phyloP scores from a whole-genome alignment of 208 protist species.

The Endotrypanum monterogeii region DNA sequence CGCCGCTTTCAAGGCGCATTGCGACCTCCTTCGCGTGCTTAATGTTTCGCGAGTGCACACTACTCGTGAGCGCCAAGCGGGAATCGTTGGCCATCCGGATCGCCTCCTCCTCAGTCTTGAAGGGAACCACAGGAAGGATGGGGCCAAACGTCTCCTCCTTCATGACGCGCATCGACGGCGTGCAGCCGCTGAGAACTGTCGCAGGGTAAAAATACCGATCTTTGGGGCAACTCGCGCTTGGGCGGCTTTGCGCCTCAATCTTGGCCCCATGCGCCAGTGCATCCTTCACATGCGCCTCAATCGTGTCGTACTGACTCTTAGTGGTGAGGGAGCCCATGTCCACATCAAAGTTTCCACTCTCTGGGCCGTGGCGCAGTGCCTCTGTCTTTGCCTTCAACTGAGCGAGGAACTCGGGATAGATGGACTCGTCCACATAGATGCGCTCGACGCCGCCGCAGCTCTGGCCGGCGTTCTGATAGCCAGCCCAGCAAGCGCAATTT shows the following conservation, averaged over 20 bases:
- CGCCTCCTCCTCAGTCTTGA: constrained; percentile 76
- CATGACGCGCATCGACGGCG: constrained; percentile 80
- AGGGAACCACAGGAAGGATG: constrained; percentile 77
- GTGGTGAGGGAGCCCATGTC: constrained; percentile 81
- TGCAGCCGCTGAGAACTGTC: constrained; percentile 84
- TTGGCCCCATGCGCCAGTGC: constrained; percentile 60
- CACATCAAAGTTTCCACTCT: constrained; percentile 51
- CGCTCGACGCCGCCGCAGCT: constrained; percentile 79
- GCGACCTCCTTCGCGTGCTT: constrained; percentile 43
- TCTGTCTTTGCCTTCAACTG: constrained; percentile 68
- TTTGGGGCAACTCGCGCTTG: constrained; percentile 38
- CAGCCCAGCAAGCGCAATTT: constrained; percentile 81
- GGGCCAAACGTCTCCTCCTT: constrained; percentile 94
- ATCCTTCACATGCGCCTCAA: constrained; percentile 69
- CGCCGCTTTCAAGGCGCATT: constrained; percentile 66
- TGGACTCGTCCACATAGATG: constrained; percentile 66
- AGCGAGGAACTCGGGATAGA: constrained; percentile 73
- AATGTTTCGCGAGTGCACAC: constrained; percentile 65
- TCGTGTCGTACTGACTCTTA: constrained; percentile 53
- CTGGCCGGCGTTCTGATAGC: constrained; percentile 85
- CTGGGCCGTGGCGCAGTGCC: constrained; percentile 72
- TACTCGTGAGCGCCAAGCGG: constrained; percentile 72
- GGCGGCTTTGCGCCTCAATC: constrained; percentile 72
- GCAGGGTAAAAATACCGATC: constrained; percentile 80
- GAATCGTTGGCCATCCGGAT: constrained; percentile 78